Conservation (phyloP, 768 basidiomycete species). For the Podaxis sp. region DNA sequence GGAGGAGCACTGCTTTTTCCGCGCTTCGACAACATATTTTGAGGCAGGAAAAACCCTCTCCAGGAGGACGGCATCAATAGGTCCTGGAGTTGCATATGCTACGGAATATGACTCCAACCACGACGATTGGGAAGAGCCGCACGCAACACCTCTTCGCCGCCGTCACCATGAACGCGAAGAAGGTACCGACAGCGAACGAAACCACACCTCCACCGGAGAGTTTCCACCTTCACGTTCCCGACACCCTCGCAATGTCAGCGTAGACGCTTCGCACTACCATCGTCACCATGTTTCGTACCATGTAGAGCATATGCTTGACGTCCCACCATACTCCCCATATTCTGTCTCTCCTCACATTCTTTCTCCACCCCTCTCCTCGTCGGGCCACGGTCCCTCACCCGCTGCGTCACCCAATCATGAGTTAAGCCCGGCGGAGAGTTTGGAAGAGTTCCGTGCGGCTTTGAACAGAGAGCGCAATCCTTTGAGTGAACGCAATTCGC, state of each 20-base stretch:
- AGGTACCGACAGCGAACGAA: not conserved
- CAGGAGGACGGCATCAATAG: slow-evolving; percentile 44
- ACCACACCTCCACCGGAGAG: not conserved
- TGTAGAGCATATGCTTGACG: slow-evolving; percentile 28
- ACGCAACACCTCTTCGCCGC: not conserved
- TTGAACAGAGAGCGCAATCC: slow-evolving; percentile 25
- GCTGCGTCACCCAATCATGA: slow-evolving; percentile 4
- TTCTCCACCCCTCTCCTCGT: slow-evolving; percentile 11
- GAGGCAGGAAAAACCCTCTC: slow-evolving; percentile 45
- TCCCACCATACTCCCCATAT: slow-evolving; percentile 43
- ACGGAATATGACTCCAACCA: slow-evolving; percentile 28
- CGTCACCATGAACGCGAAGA: not conserved
- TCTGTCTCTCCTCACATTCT: slow-evolving; percentile 23
- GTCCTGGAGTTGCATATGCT: slow-evolving; percentile 41
- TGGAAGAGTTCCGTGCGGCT: slow-evolving; percentile 40
- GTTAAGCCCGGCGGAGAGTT: slow-evolving; percentile 29
- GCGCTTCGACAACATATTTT: slow-evolving; percentile 73
- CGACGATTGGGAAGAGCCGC: slow-evolving; percentile 26
- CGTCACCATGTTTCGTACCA: slow-evolving; percentile 32
- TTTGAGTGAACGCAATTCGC: slow-evolving; percentile 18
- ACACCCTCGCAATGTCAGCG: slow-evolving; percentile 27
- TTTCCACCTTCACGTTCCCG: slow-evolving; percentile 2
- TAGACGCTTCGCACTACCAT: slow-evolving; percentile 35
- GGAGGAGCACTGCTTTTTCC: slow-evolving; percentile 77
- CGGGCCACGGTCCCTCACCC: slow-evolving; percentile 11